Evolutionary conservation across 129 eudicot species (phyloP).

Genomic region (Saussurea involucrata): DNA sequence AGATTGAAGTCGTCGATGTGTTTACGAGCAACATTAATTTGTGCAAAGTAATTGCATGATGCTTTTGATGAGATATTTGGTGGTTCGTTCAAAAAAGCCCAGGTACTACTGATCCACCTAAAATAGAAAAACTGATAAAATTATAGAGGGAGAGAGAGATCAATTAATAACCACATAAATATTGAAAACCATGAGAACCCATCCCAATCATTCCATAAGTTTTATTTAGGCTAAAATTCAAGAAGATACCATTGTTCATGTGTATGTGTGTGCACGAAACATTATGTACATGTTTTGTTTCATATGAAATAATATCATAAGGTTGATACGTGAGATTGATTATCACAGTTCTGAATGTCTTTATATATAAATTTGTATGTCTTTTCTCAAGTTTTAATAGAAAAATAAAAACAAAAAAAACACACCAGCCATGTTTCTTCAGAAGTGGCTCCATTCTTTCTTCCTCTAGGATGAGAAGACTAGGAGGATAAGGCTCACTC

Average conservation of each 20-base stretch:
- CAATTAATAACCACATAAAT: too few species aligned
- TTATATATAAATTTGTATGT: neutral
- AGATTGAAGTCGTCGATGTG: slow-evolving; percentile 8
- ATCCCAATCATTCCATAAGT: neutral
- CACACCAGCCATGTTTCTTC: slow-evolving; percentile 36
- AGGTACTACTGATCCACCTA: slow-evolving; percentile 39
- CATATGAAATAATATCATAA: neutral
- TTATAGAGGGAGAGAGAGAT: neutral
- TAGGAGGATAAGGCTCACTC: slow-evolving; percentile 10
- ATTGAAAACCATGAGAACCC: neutral
- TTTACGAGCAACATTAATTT: slow-evolving; percentile 25
- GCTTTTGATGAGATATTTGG: slow-evolving; percentile 16
- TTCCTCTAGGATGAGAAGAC: slow-evolving; percentile 10
- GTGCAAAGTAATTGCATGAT: slow-evolving; percentile 26
- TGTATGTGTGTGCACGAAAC: neutral
- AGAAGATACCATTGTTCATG: neutral
- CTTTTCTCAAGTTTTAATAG: neutral
- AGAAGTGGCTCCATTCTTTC: slow-evolving; percentile 34
- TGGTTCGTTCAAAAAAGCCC: slow-evolving; percentile 36
- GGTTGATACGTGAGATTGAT: neutral
- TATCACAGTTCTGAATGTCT: neutral
- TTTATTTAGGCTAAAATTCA: neutral
- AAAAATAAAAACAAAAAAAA: neutral
- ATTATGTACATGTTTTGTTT: neutral
- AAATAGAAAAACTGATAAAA: neutral